A percentile compares a stretch with the other conserved stretches of the same genome.
Evolutionary conservation across 176 grass and related monocot genomes (phyloP).

Genomic region (Zea luxurians): DNA sequence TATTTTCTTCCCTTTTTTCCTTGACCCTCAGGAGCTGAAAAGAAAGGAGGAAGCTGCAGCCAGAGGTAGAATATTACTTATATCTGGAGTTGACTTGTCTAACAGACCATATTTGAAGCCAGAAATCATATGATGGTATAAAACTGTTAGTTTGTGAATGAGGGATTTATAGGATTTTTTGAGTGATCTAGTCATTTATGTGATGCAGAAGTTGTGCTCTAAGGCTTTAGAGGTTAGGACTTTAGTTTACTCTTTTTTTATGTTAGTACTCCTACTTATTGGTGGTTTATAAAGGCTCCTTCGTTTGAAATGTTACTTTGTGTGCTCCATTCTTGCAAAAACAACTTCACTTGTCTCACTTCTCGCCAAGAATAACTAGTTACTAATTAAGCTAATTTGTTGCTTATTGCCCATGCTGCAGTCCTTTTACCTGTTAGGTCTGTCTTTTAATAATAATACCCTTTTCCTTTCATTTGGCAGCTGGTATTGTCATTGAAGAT

Average conservation of each 20-base stretch:
- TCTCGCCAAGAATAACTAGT: neutral
- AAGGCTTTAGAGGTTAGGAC: neutral
- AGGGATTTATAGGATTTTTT: constrained; percentile 5
- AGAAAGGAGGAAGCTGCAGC: constrained; percentile 87
- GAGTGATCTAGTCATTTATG: neutral
- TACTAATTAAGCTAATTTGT: neutral
- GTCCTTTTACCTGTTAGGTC: neutral
- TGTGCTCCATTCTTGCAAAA: constrained; percentile 6
- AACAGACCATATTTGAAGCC: constrained; percentile 5
- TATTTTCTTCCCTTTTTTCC: constrained; percentile 27
- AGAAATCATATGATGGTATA: constrained; percentile 18
- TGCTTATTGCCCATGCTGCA: constrained; percentile 13
- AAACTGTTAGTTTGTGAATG: neutral
- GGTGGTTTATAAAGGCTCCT: constrained; percentile 15
- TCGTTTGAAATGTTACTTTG: constrained; percentile 17
- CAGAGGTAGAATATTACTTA: constrained; percentile 55
- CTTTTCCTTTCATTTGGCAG: constrained; percentile 52
- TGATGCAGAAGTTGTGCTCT: neutral
- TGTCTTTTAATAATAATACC: constrained; percentile 21
- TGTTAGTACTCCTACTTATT: neutral
- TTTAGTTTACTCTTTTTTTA: neutral
- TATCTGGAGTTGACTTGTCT: constrained; percentile 13
- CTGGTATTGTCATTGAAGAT: constrained; percentile 83
- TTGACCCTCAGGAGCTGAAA: constrained; percentile 74
- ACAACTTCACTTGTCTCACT: neutral